Conservation (phyloP, 768 basidiomycete species). For the Agaricus subrufescens region DNA sequence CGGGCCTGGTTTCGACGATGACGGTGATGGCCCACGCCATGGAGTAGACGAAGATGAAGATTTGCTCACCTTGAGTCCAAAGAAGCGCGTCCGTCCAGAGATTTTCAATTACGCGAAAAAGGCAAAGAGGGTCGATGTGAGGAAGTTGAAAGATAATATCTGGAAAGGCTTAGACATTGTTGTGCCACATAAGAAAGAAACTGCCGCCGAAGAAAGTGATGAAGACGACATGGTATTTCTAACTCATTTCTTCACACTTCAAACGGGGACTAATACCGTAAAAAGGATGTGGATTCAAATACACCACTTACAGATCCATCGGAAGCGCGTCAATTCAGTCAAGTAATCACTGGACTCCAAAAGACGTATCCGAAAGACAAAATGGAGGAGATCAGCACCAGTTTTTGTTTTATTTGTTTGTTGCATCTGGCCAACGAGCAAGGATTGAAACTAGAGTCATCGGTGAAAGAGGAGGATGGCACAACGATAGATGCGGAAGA, state of each 20-base stretch:
- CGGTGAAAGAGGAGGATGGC: conserved; percentile 29
- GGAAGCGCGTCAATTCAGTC: conserved; percentile 67
- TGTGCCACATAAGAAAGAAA: conserved; percentile 36
- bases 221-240: conserved; percentile 49
- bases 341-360: conserved; percentile 80
- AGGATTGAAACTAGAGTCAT: conserved; percentile 76
- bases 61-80: conserved; percentile 71
- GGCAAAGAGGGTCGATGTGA: conserved; percentile 94
- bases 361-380: conserved; percentile 86
- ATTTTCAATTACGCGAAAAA: conserved; percentile 91
- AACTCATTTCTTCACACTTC: neutral
- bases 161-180: conserved; percentile 90
- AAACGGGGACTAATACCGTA: conserved; percentile 29
- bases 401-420: conserved; percentile 98
- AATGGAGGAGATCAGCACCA: conserved; percentile 97
- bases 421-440: conserved; percentile 96
- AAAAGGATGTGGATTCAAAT: conserved; percentile 22
- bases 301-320: conserved; percentile 50
- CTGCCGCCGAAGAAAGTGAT: conserved; percentile 30
- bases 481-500: conserved; percentile 29
- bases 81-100: conserved; percentile 80
- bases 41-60: conserved; percentile 62
- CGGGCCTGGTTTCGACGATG: conserved; percentile 46
- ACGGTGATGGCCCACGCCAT: conserved; percentile 29
- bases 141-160: conserved; percentile 95